These are phyloP conservation scores for barrel medic (Medicago truncatula) DNA, from an alignment of 306 rosid species.

Conservation along the genomic window MtrunA17r5.0-ANR NC_053044.1:42426501-42427000, in stretches of 20 bases:
- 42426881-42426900: conserved; percentile 25
- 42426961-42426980: conserved; percentile 39
- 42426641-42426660: not conserved
- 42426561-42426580: too few relatives aligned
- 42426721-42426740: conserved; percentile 35
- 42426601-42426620: too few relatives aligned
- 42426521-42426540: too few relatives aligned
- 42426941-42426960: conserved; percentile 38
- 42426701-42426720: conserved; percentile 34
- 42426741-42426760: conserved; percentile 32
- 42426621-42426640: not conserved
- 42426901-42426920: conserved; percentile 51
- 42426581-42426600: too few relatives aligned
- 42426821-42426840: conserved; percentile 12
- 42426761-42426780: conserved; percentile 43
- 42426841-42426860: not conserved
- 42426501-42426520: too few relatives aligned
- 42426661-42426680: conserved; percentile 18
- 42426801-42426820: conserved; percentile 27
- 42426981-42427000: conserved; percentile 36
- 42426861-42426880: conserved; percentile 46
- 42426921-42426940: conserved; percentile 56
- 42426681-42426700: conserved; percentile 34
- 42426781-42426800: conserved; percentile 20
- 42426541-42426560: too few relatives aligned